These are phyloP conservation scores for Pleurozium schreberi DNA, from an alignment of 225 moss, liverwort and hornwort species.

Conservation along the genomic window DNA sequence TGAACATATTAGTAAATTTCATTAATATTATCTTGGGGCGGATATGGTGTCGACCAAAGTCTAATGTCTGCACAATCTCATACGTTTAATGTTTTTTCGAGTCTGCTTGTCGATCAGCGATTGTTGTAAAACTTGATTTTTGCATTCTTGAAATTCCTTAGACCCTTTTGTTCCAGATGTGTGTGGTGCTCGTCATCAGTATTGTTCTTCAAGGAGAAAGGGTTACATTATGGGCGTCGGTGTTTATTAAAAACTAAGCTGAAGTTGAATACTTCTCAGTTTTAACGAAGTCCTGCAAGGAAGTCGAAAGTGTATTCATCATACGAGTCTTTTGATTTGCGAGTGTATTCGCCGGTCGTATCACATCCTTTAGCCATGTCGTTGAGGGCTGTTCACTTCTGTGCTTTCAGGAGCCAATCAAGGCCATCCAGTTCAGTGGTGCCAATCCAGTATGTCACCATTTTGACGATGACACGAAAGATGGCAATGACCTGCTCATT, in stretches of 20 bases:
- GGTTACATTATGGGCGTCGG: background rate
- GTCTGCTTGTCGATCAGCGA: background rate
- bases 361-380: background rate
- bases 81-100: background rate
- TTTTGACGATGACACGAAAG: constrained; percentile 77
- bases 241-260: background rate
- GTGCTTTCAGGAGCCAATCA: constrained; percentile 83
- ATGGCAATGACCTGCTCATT: constrained; percentile 87
- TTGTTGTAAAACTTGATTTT: background rate
- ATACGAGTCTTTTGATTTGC: background rate
- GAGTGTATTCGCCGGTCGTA: background rate
- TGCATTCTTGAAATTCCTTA: background rate
- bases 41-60: background rate
- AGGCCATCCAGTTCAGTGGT: constrained; percentile 70
- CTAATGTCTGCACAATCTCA: background rate
- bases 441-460: constrained; percentile 69
- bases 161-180: background rate
- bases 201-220: background rate
- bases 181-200: background rate
- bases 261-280: background rate
- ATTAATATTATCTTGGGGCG: background rate
- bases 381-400: background rate
- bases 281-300: background rate
- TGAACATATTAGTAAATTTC: background rate
- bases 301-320: background rate